phyloP scores from a whole-genome alignment of 495 filamentous ascomycete genomes.

The Haplographium delicatum region DNA sequence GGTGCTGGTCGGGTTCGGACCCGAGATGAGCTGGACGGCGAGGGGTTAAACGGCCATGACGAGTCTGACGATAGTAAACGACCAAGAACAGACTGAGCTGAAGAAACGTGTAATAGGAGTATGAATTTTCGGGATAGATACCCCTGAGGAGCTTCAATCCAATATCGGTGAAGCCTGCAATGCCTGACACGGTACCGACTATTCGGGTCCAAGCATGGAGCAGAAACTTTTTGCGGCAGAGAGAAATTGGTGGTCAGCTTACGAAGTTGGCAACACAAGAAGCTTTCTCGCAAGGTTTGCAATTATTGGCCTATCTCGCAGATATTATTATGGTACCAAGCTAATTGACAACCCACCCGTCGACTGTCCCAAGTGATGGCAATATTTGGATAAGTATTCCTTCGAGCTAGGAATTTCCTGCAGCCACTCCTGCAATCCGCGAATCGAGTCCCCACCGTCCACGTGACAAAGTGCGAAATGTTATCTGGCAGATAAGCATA shows the following conservation, averaged over 20 bases:
- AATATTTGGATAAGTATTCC: too few species aligned
- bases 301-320: too few species aligned
- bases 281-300: too few species aligned
- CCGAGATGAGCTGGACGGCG: conserved; percentile 33
- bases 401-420: too few species aligned
- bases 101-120: not conserved
- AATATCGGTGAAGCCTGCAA: not conserved
- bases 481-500: not conserved
- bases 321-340: too few species aligned
- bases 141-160: not conserved
- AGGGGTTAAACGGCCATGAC: conserved; percentile 19
- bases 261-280: too few species aligned
- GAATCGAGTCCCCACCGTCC: too few species aligned
- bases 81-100: conserved; percentile 17
- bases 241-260: too few species aligned
- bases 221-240: too few species aligned
- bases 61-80: conserved; percentile 19
- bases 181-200: not conserved
- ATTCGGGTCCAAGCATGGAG: not conserved
- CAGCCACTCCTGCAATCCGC: too few species aligned
- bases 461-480: not conserved
- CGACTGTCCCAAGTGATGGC: too few species aligned
- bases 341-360: too few species aligned
- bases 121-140: not conserved
- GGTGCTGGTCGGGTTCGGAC: conserved; percentile 41